A percentile compares a stretch with the other conserved stretches of the same genome.
Conservation (phyloP, 345 rosid genomes). For the Ceriops zippeliana region DNA sequence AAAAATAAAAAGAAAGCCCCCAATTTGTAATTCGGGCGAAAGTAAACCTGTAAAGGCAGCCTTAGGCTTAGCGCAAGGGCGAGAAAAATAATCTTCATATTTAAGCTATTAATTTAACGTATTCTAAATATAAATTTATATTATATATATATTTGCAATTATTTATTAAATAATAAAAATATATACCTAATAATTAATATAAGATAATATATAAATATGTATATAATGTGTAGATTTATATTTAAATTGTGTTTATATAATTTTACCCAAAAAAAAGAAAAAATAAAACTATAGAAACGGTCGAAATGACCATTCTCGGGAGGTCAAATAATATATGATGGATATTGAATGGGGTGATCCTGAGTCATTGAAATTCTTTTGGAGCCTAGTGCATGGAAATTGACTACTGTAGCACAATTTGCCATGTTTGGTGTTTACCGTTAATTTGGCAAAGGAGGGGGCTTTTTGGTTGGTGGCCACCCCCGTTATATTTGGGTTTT, state of each 20-base stretch:
- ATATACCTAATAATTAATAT: too few species aligned
- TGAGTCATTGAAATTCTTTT: too few species aligned
- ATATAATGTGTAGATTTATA: too few species aligned
- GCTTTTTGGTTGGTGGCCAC: conserved; percentile 6
- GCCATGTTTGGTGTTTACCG: conserved; percentile 3
- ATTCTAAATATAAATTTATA: too few species aligned
- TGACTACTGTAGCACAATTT: neutral
- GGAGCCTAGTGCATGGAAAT: neutral
- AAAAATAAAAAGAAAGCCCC: neutral
- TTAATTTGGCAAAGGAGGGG: neutral
- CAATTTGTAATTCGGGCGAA: conserved; percentile 3
- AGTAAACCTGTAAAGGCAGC: neutral
- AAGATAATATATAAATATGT: too few species aligned
- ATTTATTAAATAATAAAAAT: too few species aligned
- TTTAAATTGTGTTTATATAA: too few species aligned
- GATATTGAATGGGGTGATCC: conserved; percentile 7
- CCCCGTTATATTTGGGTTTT: neutral
- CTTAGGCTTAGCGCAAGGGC: neutral
- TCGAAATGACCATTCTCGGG: neutral
- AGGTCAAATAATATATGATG: conserved; percentile 20
- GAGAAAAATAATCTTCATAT: neutral
- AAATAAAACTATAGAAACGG: neutral
- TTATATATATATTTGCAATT: too few species aligned
- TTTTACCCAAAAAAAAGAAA: neutral
- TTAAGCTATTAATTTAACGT: too few species aligned